Evolutionary conservation across 805 yeast genomes (phyloP), one percentile per base, ranked within the genome.

Genomic region (Candida taoyuanica): DNA sequence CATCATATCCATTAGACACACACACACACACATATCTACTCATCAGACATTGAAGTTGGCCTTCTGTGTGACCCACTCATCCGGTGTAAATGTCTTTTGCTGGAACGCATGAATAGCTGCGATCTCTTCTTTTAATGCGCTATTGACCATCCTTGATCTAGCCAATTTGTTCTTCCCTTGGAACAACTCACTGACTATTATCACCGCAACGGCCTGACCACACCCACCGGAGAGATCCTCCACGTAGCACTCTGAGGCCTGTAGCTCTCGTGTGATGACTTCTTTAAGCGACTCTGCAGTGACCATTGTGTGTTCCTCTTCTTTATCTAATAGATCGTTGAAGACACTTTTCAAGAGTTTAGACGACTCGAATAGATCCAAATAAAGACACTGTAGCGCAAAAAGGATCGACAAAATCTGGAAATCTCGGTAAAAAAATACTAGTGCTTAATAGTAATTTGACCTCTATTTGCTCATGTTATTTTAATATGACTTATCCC

Each of bases 131-230:
- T 81, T 81, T 45, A 93, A 68, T 1, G 84, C 78, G 23, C 59
- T 67, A 60, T 93, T 93, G 33, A 94, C 96, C 49, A 88, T 53
- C 48, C 98, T 70, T 52, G 91, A 95, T 55, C 99, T 74, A 68
- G 79, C 75, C 34, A 93, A 68, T 58, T 84, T 85, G 63, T 86
- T 87, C 64, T 87, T 86, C 17, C 93, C 93, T 43, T 70, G 60
- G 60, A 94, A 93, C 17, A 68, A 55, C 31, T 76, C 71, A 5
- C 80, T 62, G 69, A 93, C 96, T 19, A 94, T 89, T 6, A 85
- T 74, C 24, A 88, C 96, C 27, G 94, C 96, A 62, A 89, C 91
- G 3, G 98, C 96, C 60, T 91, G 96, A 5, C 99, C 99, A 63
- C 99, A 93, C 1, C 99, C 99, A 13, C 60, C 60, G 9, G 81